Evolutionary conservation across 768 basidiomycete genomes (phyloP).

Genomic region (Lepiota brunneoincarnata): DNA sequence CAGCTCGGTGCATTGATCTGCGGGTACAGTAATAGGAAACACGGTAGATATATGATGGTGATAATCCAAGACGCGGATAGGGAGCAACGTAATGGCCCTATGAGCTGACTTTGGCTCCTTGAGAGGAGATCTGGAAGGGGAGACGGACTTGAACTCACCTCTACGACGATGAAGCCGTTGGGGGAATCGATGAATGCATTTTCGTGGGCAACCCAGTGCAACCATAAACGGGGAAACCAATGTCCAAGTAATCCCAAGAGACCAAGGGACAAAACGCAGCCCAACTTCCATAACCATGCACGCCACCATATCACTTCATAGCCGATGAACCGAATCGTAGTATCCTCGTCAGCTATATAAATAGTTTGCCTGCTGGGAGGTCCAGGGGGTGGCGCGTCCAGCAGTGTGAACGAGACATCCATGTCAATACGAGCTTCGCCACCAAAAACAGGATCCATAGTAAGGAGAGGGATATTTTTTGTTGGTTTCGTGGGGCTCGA

Average conservation of each 20-base stretch:
- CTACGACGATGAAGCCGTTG: slow-evolving; percentile 81
- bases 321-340: slow-evolving; percentile 82
- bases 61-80: slow-evolving; percentile 65
- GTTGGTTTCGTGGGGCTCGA: slow-evolving; percentile 51
- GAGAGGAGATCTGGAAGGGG: slow-evolving; percentile 8
- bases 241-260: slow-evolving; percentile 78
- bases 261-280: slow-evolving; percentile 69
- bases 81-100: slow-evolving; percentile 78
- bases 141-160: slow-evolving; percentile 52
- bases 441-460: slow-evolving; percentile 78
- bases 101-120: slow-evolving; percentile 66
- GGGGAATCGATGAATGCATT: slow-evolving; percentile 73
- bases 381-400: slow-evolving; percentile 74
- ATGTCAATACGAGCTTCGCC: slow-evolving; percentile 84
- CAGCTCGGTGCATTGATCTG: slow-evolving; percentile 21
- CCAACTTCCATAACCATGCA: slow-evolving; percentile 64
- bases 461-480: slow-evolving; percentile 62
- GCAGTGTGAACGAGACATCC: slow-evolving; percentile 57
- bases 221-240: slow-evolving; percentile 93
- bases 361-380: slow-evolving; percentile 85
- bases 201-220: slow-evolving; percentile 81
- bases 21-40: slow-evolving; percentile 46
- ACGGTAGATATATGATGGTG: slow-evolving; percentile 79
- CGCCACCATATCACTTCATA: slow-evolving; percentile 69
- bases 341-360: slow-evolving; percentile 87